phyloP scores from a whole-genome alignment of 495 filamentous ascomycete genomes.

The Neurospora terricola region DNA sequence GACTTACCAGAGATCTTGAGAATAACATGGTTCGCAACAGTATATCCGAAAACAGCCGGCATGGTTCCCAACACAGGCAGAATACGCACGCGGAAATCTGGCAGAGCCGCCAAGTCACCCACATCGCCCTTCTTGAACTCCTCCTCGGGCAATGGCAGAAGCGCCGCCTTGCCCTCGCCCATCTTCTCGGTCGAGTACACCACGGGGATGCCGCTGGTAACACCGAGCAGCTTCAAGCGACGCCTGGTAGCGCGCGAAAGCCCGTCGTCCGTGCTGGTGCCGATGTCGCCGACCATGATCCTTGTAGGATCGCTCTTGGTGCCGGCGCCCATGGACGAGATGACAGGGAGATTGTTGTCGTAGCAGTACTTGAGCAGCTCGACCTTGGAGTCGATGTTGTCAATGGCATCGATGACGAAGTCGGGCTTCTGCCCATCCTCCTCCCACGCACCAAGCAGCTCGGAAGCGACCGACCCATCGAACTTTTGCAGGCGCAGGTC shows the following conservation, averaged over 20 bases:
- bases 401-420: slow-evolving; percentile 93
- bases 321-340: slow-evolving; percentile 93
- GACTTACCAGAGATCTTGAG: slow-evolving; percentile 54
- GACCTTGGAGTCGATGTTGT: slow-evolving; percentile 96
- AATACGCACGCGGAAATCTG: slow-evolving; percentile 89
- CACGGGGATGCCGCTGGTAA: slow-evolving; percentile 77
- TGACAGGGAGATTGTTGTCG: slow-evolving; percentile 61
- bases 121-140: slow-evolving; percentile 84
- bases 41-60: slow-evolving; percentile 91
- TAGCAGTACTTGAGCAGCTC: slow-evolving; percentile 82
- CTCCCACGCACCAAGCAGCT: slow-evolving; percentile 53
- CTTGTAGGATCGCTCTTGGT: slow-evolving; percentile 94
- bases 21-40: slow-evolving; percentile 83
- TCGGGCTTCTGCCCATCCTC: slow-evolving; percentile 55
- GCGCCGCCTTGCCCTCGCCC: slow-evolving; percentile 80
- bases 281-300: slow-evolving; percentile 89
- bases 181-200: slow-evolving; percentile 92
- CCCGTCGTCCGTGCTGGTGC: slow-evolving; percentile 77
- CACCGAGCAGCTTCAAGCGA: slow-evolving; percentile 64
- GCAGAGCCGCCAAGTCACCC: slow-evolving; percentile 74
- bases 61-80: slow-evolving; percentile 92
- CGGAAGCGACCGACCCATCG: slow-evolving; percentile 50
- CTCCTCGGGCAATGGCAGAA: slow-evolving; percentile 79
- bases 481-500: slow-evolving; percentile 84
- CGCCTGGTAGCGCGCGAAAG: slow-evolving; percentile 77